phyloP scores from a whole-genome alignment of 2,329 filamentous ascomycete genomes.

The Metarhizium brunneum region DNA sequence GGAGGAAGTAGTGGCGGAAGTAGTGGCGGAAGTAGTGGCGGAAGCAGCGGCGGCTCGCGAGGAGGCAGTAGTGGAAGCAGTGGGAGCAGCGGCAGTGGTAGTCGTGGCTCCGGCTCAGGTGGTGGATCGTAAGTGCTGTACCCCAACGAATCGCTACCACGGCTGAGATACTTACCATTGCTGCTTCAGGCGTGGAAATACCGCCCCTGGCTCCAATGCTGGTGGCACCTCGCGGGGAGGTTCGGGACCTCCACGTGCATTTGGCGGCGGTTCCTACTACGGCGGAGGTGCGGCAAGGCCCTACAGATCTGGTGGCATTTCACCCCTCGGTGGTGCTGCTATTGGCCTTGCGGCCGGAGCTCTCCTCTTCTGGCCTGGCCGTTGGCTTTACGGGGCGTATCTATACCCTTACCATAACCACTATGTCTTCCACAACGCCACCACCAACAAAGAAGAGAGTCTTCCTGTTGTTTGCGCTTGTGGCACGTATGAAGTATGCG shows the following conservation, averaged over 20 bases:
- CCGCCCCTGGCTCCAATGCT: constrained; percentile 21
- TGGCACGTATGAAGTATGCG: constrained; percentile 42
- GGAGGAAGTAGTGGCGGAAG: constrained; percentile 27
- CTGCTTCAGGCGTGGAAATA: constrained; percentile 19
- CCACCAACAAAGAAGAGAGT: constrained; percentile 30
- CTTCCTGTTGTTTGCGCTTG: constrained; percentile 36
- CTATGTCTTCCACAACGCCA: constrained; percentile 40
- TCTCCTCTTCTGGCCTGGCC: constrained; percentile 52
- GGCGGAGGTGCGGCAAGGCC: constrained; percentile 54
- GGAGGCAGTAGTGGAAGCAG: constrained; percentile 11
- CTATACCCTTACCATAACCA: constrained; percentile 39
- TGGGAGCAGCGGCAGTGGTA: constrained; percentile 7
- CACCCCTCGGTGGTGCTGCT: constrained; percentile 41
- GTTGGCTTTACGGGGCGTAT: constrained; percentile 57
- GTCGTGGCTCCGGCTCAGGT: constrained; percentile 3
- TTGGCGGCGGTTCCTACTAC: constrained; percentile 56
- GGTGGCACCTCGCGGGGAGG: constrained; percentile 49
- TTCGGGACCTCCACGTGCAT: constrained; percentile 46
- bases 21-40: constrained; percentile 17
- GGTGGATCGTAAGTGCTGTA: constrained; percentile 7
- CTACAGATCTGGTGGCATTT: constrained; percentile 47
- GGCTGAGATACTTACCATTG: not conserved
- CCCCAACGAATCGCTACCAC: not conserved
- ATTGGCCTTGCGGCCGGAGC: constrained; percentile 39
- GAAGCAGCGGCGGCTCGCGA: constrained; percentile 15